phyloP scores from a whole-genome alignment of 208 protist genomes.

The Porcisia hertigi region DNA sequence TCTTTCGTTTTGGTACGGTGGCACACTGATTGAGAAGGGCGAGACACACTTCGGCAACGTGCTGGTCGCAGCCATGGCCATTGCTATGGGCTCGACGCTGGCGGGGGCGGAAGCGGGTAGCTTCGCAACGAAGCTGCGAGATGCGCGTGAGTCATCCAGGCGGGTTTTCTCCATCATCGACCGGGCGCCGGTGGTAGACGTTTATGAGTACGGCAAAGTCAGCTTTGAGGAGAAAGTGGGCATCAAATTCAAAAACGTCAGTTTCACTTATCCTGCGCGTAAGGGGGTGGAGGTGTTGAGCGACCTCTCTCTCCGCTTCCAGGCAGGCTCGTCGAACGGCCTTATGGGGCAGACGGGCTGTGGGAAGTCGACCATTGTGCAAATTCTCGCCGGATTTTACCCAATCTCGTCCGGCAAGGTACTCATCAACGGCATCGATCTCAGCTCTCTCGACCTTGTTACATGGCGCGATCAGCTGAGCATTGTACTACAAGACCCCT shows the following conservation, averaged over 20 bases:
- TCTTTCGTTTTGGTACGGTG: constrained; percentile 85
- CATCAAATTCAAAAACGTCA: constrained; percentile 49
- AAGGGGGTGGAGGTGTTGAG: constrained; percentile 52
- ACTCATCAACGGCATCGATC: constrained; percentile 38
- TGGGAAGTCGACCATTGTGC: constrained; percentile 86
- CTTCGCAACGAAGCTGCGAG: constrained; percentile 60
- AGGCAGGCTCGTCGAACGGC: constrained; percentile 52
- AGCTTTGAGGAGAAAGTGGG: constrained; percentile 45
- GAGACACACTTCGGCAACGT: constrained; percentile 69
- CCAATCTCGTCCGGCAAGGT: constrained; percentile 46
- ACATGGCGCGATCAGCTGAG: constrained; percentile 64
- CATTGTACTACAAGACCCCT: constrained; percentile 82
- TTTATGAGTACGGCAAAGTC: constrained; percentile 39
- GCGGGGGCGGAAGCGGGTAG: constrained; percentile 65
- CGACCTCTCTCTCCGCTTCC: constrained; percentile 40
- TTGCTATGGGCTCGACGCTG: constrained; percentile 60
- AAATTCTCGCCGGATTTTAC: constrained; percentile 71
- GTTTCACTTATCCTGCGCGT: constrained; percentile 68
- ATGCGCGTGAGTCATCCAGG: constrained; percentile 47
- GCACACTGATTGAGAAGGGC: constrained; percentile 67
- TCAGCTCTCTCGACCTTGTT: constrained; percentile 40
- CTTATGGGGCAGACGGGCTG: constrained; percentile 90
- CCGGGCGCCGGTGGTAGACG: constrained; percentile 64
- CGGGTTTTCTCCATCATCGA: constrained; percentile 80
- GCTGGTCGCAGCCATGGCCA: constrained; percentile 49